Evolutionary conservation across 495 filamentous ascomycete genomes (phyloP).

Genomic region (Hypoxylon fuscum): DNA sequence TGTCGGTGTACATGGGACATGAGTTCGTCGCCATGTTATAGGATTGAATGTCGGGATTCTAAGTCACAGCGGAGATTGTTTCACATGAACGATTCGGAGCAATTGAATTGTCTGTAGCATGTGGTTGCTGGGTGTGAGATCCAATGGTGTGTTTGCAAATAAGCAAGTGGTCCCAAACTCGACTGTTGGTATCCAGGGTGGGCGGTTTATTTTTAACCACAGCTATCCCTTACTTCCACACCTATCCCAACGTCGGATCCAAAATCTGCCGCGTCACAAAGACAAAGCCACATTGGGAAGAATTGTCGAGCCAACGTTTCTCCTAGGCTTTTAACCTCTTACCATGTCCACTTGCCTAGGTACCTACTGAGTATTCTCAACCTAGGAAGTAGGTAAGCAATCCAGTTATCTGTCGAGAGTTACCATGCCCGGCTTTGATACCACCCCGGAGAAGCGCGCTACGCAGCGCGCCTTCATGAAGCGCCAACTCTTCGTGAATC

Average conservation of each 20-base stretch:
- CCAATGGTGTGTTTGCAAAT: background rate
- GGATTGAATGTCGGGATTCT: no score
- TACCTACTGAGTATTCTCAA: background rate
- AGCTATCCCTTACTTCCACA: no score
- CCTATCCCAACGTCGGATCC: background rate
- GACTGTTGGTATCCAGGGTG: background rate
- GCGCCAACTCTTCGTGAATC: conserved; percentile 10
- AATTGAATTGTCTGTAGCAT: background rate
- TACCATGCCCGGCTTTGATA: background rate
- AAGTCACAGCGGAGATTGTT: no score
- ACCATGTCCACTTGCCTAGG: background rate
- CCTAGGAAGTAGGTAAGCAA: background rate
- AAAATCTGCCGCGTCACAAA: background rate
- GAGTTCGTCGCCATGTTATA: background rate
- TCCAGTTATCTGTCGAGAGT: background rate
- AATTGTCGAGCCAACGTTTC: no score
- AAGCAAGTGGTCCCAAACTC: background rate
- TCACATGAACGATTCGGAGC: background rate
- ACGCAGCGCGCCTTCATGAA: background rate
- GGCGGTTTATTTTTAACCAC: background rate
- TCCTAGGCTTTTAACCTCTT: no score
- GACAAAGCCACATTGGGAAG: background rate
- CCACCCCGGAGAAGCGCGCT: background rate
- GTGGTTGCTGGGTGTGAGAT: background rate
- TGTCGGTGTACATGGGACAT: background rate